Evolutionary conservation across 164 flowering plant species (phyloP), one percentile per base, ranked within the genome.

Genomic region (Magnolia sinica): DNA sequence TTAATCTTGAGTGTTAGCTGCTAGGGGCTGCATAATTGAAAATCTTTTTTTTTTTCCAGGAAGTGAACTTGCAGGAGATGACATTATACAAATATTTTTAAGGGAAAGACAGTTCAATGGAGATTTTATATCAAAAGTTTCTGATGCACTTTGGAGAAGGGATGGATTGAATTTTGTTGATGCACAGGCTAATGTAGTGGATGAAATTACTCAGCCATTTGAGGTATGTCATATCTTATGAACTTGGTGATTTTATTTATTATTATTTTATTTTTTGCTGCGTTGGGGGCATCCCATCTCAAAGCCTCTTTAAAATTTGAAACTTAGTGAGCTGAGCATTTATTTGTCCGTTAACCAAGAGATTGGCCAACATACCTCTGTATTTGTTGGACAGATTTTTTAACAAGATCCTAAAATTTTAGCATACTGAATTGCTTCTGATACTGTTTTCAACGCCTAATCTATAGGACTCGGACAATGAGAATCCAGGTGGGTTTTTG

Each of bases 51-150:
- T 6, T 29, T 58, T 45, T 61, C 58, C 83, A 88, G 92, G 73
- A 63, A 71, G 77, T 78, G 88, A 84, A 74, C 45, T 81, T 79
- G 85, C 73, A 22, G 89, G 82, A 67, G 93, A 91, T 20, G 96
- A 91, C 59, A 87, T 89, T 20, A 50, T 95, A 77, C 82, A 79
- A 68, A 81, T 81, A 18, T 93, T 93, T 82, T 76, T 93, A 1
- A 85, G 81, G 77, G 97, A 93, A 50, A 89, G 98, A 80, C 82
- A 86, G 64, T 66, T 86, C 72, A 86, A 82, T 81, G 97, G 96
- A 52, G 98, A 93, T 85, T 83, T 93, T 76, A 81, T 95, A 72
- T 85, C 97, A 19, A 91, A 79, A 82, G 84, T 80, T 82, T 85
- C 89, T 76, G 98, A 95, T 85, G 71, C 78, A 72, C 59, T 95